A percentile compares a stretch with the other conserved stretches of the same genome.
phyloP scores from a whole-genome alignment of 148 eudicot species.

The Cornus controversa region DNA sequence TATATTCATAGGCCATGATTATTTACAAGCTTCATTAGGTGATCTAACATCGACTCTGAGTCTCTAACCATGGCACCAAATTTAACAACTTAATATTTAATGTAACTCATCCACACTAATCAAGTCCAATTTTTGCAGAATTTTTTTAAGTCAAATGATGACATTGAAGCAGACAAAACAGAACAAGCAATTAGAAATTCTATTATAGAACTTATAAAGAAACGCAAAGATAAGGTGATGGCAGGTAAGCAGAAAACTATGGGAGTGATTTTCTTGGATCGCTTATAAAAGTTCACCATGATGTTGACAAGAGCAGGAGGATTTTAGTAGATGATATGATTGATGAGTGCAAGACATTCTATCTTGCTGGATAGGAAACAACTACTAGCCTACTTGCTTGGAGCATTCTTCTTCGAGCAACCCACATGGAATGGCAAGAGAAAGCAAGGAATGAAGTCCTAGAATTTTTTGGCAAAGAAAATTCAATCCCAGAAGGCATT shows the following conservation, averaged over 20 bases:
- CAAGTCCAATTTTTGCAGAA: not conserved
- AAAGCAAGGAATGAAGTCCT: constrained; percentile 27
- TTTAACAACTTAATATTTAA: too few species aligned
- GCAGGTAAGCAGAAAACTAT: not conserved
- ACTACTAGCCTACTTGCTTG: not conserved
- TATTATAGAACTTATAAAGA: not conserved
- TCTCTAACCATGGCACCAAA: too few species aligned
- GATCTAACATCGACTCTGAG: too few species aligned
- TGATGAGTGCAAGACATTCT: constrained; percentile 19
- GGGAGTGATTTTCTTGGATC: constrained; percentile 21
- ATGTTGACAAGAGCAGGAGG: not conserved
- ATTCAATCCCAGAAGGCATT: constrained; percentile 22
- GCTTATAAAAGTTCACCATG: constrained; percentile 13
- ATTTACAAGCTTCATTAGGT: too few species aligned
- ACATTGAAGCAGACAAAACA: constrained; percentile 10
- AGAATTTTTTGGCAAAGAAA: constrained; percentile 11
- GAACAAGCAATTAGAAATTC: constrained; percentile 11
- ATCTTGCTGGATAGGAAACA: constrained; percentile 13
- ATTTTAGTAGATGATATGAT: constrained; percentile 8
- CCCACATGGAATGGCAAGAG: constrained; percentile 31
- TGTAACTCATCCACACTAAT: not conserved
- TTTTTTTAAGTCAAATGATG: not conserved
- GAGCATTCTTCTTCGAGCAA: constrained; percentile 14
- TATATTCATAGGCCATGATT: too few species aligned
- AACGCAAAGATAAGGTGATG: not conserved